Evolutionary conservation across 2,329 filamentous ascomycete genomes (phyloP).

Genomic region (Trichoderma sp.): DNA sequence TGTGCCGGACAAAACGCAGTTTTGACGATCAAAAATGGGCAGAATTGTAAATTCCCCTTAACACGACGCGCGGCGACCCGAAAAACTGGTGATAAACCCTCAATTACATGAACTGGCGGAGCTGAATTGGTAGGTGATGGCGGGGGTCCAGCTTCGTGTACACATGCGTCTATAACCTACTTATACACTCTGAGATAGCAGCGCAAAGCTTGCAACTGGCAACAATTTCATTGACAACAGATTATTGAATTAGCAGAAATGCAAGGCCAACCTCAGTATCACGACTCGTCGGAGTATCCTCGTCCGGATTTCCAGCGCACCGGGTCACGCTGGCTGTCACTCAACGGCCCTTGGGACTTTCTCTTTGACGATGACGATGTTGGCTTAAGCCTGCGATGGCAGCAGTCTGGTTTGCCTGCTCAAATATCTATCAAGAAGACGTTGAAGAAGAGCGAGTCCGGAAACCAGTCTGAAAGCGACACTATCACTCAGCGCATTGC

Average conservation of each 20-base stretch:
- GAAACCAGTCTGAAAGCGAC: constrained; percentile 37
- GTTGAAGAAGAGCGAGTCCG: constrained; percentile 25
- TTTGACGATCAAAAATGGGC: not conserved
- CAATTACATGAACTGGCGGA: not conserved
- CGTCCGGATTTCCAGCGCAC: constrained; percentile 63
- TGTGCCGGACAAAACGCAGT: not conserved
- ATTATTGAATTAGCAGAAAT: not conserved
- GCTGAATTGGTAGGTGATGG: not conserved
- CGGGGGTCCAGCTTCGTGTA: not conserved
- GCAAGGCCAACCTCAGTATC: not conserved
- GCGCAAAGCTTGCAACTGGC: not conserved
- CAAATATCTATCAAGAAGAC: constrained; percentile 34
- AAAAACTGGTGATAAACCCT: not conserved
- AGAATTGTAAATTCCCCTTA: constrained; percentile 11
- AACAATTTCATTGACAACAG: not conserved
- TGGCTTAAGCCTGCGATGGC: constrained; percentile 54
- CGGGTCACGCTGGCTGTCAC: constrained; percentile 55
- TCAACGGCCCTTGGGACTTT: constrained; percentile 64
- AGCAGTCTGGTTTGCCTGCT: constrained; percentile 48
- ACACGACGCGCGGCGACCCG: not conserved
- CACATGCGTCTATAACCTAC: not conserved
- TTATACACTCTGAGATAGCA: not conserved
- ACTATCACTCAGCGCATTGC: constrained; percentile 45
- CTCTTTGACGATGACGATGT: constrained; percentile 63
- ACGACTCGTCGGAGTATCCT: constrained; percentile 45